Base-by-base conservation (phyloP, 768 basidiomycete species). In the Ephemerocybe angulata region DNA sequence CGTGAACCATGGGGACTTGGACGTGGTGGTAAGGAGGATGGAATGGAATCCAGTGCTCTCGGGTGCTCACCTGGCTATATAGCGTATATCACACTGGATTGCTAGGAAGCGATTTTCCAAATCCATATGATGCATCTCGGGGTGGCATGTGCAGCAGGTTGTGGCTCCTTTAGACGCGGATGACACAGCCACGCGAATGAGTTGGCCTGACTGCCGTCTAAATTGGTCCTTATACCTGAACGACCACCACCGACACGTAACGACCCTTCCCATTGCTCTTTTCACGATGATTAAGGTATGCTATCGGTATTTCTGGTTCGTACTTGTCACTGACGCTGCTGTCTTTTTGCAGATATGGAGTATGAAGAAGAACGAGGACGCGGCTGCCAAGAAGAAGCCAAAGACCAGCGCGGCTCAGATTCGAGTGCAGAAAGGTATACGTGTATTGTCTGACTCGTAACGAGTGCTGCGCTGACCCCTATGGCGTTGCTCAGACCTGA, bases 361-460 rank as follows among this genome's bases (percentile, higher is more conserved):
- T 62, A 93, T 99, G 89, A 98, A 98, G 86, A 98, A 98, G 87
- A 91, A 88, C 65, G 93, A 98, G 78, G 93, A 98, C 66, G 91
- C 91, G 53, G 93, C 94, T 52, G 87, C 92, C 5, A 98, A 93
- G 89, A 96, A 86, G 85, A 92, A 89, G 80, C 97, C 97, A 41
- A 98, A 96, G 84, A 97, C 93, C 42, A 93, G 91, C 66, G 96
- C 97, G 15, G 97, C 97, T 27, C 95, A 98, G 73, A 90, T 99
- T 70, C 84, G 97, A 54, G 96, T 99, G n/a, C 97, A 99, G 81
- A 99, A 98, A 80, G 97, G 97, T 93, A 19, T 19, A 19, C 38
- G 29, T 25, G n/a, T n/a, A n/a, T 50, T 57, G 21, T 22, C 41
- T 25, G 37, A 35, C 41, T 41, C 21, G 38, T 19, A 17, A 19